phyloP scores from a whole-genome alignment of 1,284 basidiomycete species.

The Fomitopsis betulina region DNA sequence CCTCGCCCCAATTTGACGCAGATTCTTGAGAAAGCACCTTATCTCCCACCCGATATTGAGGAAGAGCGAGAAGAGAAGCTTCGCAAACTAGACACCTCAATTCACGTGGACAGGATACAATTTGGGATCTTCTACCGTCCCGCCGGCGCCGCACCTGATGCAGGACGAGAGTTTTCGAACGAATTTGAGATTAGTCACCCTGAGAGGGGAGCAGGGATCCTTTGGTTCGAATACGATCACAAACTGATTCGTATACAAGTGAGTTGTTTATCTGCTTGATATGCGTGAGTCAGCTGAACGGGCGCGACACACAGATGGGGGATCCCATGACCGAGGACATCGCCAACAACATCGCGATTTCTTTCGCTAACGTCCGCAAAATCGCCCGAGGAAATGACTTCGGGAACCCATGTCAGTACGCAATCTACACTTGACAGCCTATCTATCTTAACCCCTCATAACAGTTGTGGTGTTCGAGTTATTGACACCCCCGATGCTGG shows the following conservation, averaged over 20 bases:
- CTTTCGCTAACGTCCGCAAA: slow-evolving; percentile 53
- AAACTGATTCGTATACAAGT: slow-evolving; percentile 59
- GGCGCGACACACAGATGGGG: slow-evolving; percentile 41
- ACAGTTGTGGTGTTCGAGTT: slow-evolving; percentile 64
- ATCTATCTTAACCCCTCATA: neutral
- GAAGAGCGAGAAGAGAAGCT: slow-evolving; percentile 46
- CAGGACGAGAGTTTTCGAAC: slow-evolving; percentile 53
- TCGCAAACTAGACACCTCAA: slow-evolving; percentile 36
- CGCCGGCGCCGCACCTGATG: slow-evolving; percentile 26
- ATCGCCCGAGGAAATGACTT: slow-evolving; percentile 54
- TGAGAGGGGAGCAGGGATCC: slow-evolving; percentile 41
- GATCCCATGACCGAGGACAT: slow-evolving; percentile 46
- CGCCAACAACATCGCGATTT: slow-evolving; percentile 47
- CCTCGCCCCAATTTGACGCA: slow-evolving; percentile 14
- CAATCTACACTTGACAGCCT: slow-evolving; percentile 5
- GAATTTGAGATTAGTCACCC: slow-evolving; percentile 46
- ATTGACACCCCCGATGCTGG: slow-evolving; percentile 55
- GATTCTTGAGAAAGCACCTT: slow-evolving; percentile 47
- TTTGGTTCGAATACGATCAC: slow-evolving; percentile 61
- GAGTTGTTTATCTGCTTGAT: slow-evolving; percentile 11
- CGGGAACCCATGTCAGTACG: slow-evolving; percentile 35
- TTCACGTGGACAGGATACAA: slow-evolving; percentile 56
- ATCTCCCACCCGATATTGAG: slow-evolving; percentile 55
- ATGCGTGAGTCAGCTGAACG: neutral
- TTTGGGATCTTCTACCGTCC: slow-evolving; percentile 51